A percentile compares a stretch with the other conserved stretches of the same genome.
These are phyloP conservation scores for Leucocoprinus leucothites DNA, from an alignment of 768 basidiomycete genomes.

Conservation along the genomic window DNA sequence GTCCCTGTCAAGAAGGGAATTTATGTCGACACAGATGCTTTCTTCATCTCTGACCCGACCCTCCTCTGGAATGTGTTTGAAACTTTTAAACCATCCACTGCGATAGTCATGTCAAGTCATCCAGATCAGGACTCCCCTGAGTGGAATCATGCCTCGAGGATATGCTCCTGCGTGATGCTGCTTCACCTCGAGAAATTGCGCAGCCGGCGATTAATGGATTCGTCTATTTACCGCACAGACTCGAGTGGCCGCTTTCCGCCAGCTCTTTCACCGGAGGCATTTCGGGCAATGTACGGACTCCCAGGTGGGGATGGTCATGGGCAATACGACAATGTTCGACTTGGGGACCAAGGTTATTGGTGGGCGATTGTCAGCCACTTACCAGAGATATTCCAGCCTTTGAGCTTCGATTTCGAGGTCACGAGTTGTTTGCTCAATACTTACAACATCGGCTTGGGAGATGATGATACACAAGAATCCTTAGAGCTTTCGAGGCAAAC, in stretches of 20 bases:
- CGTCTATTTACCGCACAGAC: constrained; percentile 31
- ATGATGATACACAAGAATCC: constrained; percentile 31
- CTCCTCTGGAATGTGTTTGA: constrained; percentile 43
- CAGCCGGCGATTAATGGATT: constrained; percentile 44
- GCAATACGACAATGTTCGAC: constrained; percentile 39
- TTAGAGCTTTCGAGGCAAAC: constrained; percentile 33
- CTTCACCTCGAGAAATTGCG: constrained; percentile 45
- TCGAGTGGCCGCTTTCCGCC: constrained; percentile 19
- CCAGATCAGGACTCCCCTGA: constrained; percentile 35
- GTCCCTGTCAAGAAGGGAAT: constrained; percentile 46
- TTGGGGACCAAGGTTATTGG: constrained; percentile 53
- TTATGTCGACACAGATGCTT: constrained; percentile 50
- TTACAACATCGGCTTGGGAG: constrained; percentile 40
- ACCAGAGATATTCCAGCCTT: constrained; percentile 37
- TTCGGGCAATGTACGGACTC: constrained; percentile 39
- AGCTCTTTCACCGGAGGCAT: constrained; percentile 39
- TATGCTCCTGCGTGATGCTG: constrained; percentile 54
- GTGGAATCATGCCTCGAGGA: constrained; percentile 44
- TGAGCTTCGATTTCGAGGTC: constrained; percentile 46
- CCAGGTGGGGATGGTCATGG: constrained; percentile 32
- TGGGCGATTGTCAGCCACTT: constrained; percentile 48
- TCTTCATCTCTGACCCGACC: constrained; percentile 44
- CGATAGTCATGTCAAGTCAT: constrained; percentile 43
- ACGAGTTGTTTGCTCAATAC: constrained; percentile 46
- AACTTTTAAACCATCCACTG: constrained; percentile 28